Evolutionary conservation across 202 grass and related monocot species (phyloP), one percentile per base, ranked within the genome.

Genomic region (Musa balbisiana): DNA sequence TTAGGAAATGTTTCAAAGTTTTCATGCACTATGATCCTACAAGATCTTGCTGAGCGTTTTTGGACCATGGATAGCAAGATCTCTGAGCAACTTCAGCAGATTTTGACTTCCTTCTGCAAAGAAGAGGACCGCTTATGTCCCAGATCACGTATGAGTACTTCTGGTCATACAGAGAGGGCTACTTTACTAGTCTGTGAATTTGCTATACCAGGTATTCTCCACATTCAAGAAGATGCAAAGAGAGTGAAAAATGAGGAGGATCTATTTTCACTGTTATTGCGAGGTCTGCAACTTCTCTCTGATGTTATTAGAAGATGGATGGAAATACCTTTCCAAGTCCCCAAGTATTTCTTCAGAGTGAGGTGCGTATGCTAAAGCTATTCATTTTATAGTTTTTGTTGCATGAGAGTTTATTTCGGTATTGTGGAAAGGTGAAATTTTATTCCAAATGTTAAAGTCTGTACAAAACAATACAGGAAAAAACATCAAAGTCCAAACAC

Each of bases 321-420:
- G 88, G 88, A 87, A 82, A 50, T 89, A 10, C 85, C 91, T 56
- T 91, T 93, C 9, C 75, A 85, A 59, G 69, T 91, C 81, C 91
- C 90, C 77, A 89, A 81, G 55, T 82, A 93, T 77, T 98, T 89
- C 72, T 97, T 97, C 71, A 81, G 73, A 81, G 71, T 89, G 76
- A 91, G 90, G 94, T 93, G 82, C n/a, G 62, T 53, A 52, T 72
- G 10, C 43, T 71, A 53, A 72, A 54, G 11, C 71, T 52, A 15
- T 77, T 24, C 67, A 27, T 2, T 83, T 71, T 66, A 69, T 17
- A 10, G 9, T 51, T 76, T 19, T 62, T 2, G 10, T 20, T 14
- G 33, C 33, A 43, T 62, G 2, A 2, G 14, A 15, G 2, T 52
- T 22, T 19, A 2, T 51, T 62, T 64, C 19, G 49, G 20, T 19